Evolutionary conservation across 2,329 filamentous ascomycete species (phyloP), one percentile per base, ranked within the genome.

Genomic region (Ophiostoma sp.): DNA sequence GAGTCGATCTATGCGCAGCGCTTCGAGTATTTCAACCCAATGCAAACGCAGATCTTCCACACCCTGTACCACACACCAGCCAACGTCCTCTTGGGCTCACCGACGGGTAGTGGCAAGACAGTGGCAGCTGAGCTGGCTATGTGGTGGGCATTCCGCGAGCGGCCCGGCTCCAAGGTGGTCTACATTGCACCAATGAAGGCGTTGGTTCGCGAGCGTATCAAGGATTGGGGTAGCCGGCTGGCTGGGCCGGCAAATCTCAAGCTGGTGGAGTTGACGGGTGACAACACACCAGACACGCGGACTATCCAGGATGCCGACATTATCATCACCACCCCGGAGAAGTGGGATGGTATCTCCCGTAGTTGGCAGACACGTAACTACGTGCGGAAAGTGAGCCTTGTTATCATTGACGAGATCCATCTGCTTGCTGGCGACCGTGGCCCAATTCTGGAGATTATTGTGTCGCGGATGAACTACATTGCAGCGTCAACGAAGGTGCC

Each of bases 101-200:
- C 95, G 0, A 99, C 96, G 0, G 95, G 95, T 69, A 97, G 93
- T 82, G 95, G 95, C 69, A 99, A 99, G 82, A 99, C 96, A 0
- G 91, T 99, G 55, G 95, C 96, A 18, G 93, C 91, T 65, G 95
- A 99, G 76, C 80, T 99, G 70, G 93, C 96, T 40, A 98, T 99
- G 94, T 99, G 96, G 96, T 97, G 93, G 93, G 94, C 95, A 2
- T 98, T 99, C 79, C 88, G 93, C 14, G 93, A 97, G 76, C 89
- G 90, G 66, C 95, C 95, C 1, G 93, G 93, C 3, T 97, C 93
- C 3, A 99, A 99, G 79, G 93, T 99, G 2, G 95, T 99, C 12
- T 99, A 99, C 77, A 98, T 99, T 76, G 95, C 95, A 2, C 96
- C 96, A 0, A 99, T 99, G 96, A 99, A 99, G 79, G 96, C 96